Percentiles rank a stretch among this genome's conserved stretches.
These are phyloP conservation scores for Fraxinus americana DNA, from an alignment of 257 asterid species.

Conservation along the genomic window DNA sequence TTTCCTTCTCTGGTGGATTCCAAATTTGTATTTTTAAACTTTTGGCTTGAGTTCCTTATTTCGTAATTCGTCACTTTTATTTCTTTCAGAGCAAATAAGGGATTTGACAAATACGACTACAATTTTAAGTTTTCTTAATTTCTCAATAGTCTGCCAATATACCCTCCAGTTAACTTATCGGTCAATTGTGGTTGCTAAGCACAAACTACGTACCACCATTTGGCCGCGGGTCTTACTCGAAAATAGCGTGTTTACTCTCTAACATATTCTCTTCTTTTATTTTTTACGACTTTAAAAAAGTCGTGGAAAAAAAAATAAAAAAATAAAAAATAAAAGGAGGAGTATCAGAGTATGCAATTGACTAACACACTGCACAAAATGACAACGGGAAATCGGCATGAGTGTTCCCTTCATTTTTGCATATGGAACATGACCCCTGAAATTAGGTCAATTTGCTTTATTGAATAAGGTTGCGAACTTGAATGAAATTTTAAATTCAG, in stretches of 20 bases:
- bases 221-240: too few relatives aligned
- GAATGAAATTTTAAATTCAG: neutral
- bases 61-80: too few relatives aligned
- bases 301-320: neutral
- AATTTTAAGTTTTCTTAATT: neutral
- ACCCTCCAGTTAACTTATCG: neutral
- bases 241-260: too few relatives aligned
- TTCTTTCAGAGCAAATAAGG: neutral
- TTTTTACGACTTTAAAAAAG: neutral
- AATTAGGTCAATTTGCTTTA: neutral
- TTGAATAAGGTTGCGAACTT: neutral
- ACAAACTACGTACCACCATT: neutral
- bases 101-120: neutral
- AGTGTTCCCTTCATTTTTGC: neutral
- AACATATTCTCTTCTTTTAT: too few relatives aligned
- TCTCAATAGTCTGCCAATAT: neutral
- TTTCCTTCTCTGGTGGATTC: too few relatives aligned
- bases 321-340: too few relatives aligned
- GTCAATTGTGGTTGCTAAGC: conserved; percentile 12
- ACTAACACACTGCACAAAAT: neutral
- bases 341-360: neutral
- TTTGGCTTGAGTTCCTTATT: too few relatives aligned
- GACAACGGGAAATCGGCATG: neutral
- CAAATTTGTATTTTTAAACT: too few relatives aligned
- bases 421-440: neutral